These are phyloP conservation scores for Neurospora crassa DNA, from an alignment of 2,329 filamentous ascomycete species.

Conservation along the genomic window DNA sequence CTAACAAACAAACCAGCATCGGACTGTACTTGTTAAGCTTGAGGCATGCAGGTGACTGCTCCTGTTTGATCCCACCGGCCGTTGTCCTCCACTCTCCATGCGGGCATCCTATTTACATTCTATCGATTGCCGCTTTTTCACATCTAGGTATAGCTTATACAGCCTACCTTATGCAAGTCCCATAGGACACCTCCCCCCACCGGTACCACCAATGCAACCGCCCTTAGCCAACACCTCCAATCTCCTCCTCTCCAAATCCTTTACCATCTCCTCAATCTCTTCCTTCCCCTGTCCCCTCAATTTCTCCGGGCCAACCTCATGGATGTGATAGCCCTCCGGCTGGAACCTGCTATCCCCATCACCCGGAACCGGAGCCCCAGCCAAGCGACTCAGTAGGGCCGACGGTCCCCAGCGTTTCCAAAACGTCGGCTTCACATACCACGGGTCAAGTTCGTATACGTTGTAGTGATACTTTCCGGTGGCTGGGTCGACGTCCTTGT, in stretches of 20 bases:
- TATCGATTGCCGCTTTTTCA: no score
- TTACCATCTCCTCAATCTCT: background rate
- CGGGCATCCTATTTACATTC: no score
- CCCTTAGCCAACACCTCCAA: conserved; percentile 4
- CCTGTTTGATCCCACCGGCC: fast-evolving
- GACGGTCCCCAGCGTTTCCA: conserved; percentile 38
- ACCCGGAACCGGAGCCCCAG: conserved; percentile 12
- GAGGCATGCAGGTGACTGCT: no score
- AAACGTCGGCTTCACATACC: conserved; percentile 40
- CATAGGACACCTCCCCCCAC: background rate
- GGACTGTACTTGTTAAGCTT: no score
- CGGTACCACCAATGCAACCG: background rate
- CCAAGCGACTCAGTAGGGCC: conserved; percentile 32
- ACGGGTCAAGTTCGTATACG: conserved; percentile 38
- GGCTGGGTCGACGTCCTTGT: conserved; percentile 28
- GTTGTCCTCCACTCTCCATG: no score
- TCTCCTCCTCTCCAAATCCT: background rate
- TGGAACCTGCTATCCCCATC: background rate
- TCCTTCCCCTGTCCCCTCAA: background rate
- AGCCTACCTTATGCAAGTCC: background rate
- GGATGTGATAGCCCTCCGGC: background rate
- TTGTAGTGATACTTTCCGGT: conserved; percentile 31
- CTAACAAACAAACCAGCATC: no score
- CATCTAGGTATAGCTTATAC: no score
- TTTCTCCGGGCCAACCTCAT: background rate